A percentile compares a stretch with the other conserved stretches of the same genome.
These are phyloP conservation scores for Nepenthes gracilis DNA, from an alignment of 148 eudicot genomes.

Conservation along the genomic window DNA sequence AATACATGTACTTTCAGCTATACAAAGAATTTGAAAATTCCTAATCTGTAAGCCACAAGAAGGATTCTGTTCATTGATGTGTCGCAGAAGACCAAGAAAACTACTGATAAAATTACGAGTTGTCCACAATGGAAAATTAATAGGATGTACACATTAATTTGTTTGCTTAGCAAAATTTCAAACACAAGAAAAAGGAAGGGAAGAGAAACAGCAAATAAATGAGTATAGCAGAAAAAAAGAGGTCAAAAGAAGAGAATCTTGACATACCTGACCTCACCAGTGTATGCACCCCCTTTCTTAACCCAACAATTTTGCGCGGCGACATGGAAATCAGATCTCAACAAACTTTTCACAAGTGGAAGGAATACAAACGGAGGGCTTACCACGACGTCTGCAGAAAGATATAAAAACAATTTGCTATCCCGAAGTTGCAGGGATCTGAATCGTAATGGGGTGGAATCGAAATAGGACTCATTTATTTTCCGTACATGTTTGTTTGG, in stretches of 20 bases:
- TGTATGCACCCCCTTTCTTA: slow-evolving; percentile 74
- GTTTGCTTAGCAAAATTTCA: background rate
- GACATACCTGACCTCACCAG: slow-evolving; percentile 79
- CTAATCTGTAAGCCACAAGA: too few relatives aligned
- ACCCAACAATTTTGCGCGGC: slow-evolving; percentile 91
- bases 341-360: slow-evolving; percentile 34
- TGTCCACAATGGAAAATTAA: too few relatives aligned
- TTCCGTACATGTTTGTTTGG: too few relatives aligned
- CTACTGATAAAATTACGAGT: too few relatives aligned
- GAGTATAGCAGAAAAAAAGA: background rate
- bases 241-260: background rate
- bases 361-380: slow-evolving; percentile 69
- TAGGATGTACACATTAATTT: background rate
- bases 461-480: too few relatives aligned
- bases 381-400: slow-evolving; percentile 62
- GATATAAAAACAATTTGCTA: background rate
- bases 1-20: too few relatives aligned
- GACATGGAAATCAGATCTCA: slow-evolving; percentile 62
- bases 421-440: background rate
- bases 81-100: too few relatives aligned
- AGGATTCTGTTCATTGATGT: too few relatives aligned
- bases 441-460: too few relatives aligned
- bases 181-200: background rate
- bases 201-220: background rate
- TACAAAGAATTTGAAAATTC: too few relatives aligned